A percentile compares a stretch with the other conserved stretches of the same genome.
Evolutionary conservation across 2,329 filamentous ascomycete genomes (phyloP).

Genomic region (Diaporthe humulicola): DNA sequence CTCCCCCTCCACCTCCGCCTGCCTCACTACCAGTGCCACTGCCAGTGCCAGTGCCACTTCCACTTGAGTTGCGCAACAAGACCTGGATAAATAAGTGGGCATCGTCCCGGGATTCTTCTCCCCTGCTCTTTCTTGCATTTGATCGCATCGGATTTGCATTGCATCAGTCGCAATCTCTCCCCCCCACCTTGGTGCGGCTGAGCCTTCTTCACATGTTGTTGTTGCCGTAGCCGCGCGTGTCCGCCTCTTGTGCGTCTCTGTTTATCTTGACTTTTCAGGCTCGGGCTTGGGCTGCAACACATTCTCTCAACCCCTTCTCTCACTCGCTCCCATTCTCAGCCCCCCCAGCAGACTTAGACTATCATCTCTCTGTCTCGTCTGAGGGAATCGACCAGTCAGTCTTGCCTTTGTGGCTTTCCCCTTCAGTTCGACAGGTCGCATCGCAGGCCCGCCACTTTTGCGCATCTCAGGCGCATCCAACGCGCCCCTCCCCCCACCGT

Average conservation of each 20-base stretch:
- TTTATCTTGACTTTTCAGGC: constrained; percentile 31
- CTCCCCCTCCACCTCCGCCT: neutral
- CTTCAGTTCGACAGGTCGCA: constrained; percentile 31
- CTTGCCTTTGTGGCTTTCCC: constrained; percentile 15
- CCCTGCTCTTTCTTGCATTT: constrained; percentile 35
- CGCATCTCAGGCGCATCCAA: constrained; percentile 21
- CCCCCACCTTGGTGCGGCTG: constrained; percentile 32
- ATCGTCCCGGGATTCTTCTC: constrained; percentile 6
- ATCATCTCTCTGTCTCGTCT: constrained; percentile 28
- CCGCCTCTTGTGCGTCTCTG: neutral
- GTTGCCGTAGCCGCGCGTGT: constrained; percentile 33
- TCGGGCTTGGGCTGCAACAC: constrained; percentile 23
- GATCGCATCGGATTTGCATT: constrained; percentile 34
- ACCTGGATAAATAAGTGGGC: constrained; percentile 28
- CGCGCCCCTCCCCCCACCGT: neutral
- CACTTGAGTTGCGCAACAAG: neutral
- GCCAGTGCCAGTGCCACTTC: neutral
- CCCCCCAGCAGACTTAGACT: constrained; percentile 21
- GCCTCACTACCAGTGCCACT: neutral
- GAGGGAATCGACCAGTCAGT: constrained; percentile 16
- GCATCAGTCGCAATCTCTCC: constrained; percentile 32
- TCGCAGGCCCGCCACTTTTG: constrained; percentile 31
- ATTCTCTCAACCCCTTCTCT: neutral
- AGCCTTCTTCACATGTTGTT: constrained; percentile 37
- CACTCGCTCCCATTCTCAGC: constrained; percentile 9